Conservation (phyloP, 192 early-diverging fungal genomes). For the Gonapodya sp. region DNA sequence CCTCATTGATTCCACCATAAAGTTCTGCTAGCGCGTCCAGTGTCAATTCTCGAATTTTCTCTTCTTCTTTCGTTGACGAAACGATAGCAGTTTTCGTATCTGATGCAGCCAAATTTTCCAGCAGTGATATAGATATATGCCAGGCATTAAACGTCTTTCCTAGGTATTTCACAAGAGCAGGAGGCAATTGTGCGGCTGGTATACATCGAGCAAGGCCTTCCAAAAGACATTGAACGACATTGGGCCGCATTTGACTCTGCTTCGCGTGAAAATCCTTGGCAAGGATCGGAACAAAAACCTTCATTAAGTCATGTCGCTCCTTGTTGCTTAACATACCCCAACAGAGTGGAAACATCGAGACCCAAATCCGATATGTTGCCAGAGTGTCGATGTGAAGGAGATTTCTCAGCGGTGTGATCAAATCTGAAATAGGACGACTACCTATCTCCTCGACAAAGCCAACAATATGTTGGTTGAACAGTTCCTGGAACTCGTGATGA, state of each 20-base stretch:
- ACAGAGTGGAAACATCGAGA: slow-evolving; percentile 66
- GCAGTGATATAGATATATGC: slow-evolving; percentile 75
- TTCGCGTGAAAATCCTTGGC: slow-evolving; percentile 82
- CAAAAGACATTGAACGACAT: slow-evolving; percentile 86
- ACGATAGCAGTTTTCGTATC: slow-evolving; percentile 31
- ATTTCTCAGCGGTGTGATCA: slow-evolving; percentile 48
- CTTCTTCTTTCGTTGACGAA: slow-evolving; percentile 60
- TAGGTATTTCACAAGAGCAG: slow-evolving; percentile 86
- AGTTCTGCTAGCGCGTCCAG: slow-evolving; percentile 84
- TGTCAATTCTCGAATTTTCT: slow-evolving; percentile 76
- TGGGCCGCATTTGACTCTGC: slow-evolving; percentile 74
- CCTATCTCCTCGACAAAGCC: slow-evolving; percentile 51
- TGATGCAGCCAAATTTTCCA: slow-evolving; percentile 44
- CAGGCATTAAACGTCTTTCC: slow-evolving; percentile 88
- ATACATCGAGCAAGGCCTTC: slow-evolving; percentile 71
- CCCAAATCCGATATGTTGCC: slow-evolving; percentile 72
- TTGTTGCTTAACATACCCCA: slow-evolving; percentile 64
- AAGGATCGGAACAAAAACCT: slow-evolving; percentile 71
- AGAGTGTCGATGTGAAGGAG: slow-evolving; percentile 53
- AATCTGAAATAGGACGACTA: slow-evolving; percentile 28
- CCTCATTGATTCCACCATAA: slow-evolving; percentile 72
- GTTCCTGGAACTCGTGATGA: slow-evolving; percentile 27
- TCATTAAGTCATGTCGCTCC: slow-evolving; percentile 79
- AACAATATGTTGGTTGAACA: slow-evolving; percentile 35
- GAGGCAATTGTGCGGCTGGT: slow-evolving; percentile 70